Percentiles rank a stretch among this genome's conserved stretches.
Evolutionary conservation across 2,329 filamentous ascomycete genomes (phyloP).

Genomic region (Phialocephala sp.): DNA sequence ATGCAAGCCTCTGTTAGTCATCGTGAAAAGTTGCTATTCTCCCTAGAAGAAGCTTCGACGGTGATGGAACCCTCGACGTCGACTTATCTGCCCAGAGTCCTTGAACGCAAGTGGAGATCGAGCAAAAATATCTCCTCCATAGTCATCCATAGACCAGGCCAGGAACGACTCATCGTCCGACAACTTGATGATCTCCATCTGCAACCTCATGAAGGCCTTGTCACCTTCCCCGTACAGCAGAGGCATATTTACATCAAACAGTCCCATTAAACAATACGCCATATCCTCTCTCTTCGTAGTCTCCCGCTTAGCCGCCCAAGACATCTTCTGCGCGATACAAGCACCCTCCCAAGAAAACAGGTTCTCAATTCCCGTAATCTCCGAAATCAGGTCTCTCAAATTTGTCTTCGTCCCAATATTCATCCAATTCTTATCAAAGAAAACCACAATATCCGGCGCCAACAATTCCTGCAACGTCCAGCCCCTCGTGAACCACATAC

Average conservation of each 20-base stretch:
- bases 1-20: no score
- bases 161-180: no score
- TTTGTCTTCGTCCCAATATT: not conserved
- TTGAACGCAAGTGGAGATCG: no score
- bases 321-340: slow-evolving; percentile 46
- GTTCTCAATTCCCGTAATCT: not conserved
- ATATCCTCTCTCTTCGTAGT: slow-evolving; percentile 48
- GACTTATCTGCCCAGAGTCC: no score
- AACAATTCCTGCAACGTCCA: slow-evolving; percentile 6
- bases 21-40: no score
- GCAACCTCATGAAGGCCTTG: slow-evolving; percentile 44
- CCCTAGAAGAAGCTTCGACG: no score
- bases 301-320: slow-evolving; percentile 46
- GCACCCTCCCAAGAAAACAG: not conserved
- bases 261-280: slow-evolving; percentile 52
- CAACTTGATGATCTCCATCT: slow-evolving; percentile 40
- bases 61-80: no score
- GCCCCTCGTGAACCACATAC: slow-evolving; percentile 5
- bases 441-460: not conserved
- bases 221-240: slow-evolving; percentile 49
- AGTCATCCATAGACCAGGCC: no score
- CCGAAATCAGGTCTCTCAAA: not conserved
- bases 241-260: slow-evolving; percentile 51
- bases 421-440: slow-evolving; percentile 8
- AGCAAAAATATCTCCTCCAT: no score